Percentiles rank a stretch among this genome's conserved stretches.
Evolutionary conservation across 176 grass and related monocot species (phyloP).

Genomic region (Pontederia crassipes): DNA sequence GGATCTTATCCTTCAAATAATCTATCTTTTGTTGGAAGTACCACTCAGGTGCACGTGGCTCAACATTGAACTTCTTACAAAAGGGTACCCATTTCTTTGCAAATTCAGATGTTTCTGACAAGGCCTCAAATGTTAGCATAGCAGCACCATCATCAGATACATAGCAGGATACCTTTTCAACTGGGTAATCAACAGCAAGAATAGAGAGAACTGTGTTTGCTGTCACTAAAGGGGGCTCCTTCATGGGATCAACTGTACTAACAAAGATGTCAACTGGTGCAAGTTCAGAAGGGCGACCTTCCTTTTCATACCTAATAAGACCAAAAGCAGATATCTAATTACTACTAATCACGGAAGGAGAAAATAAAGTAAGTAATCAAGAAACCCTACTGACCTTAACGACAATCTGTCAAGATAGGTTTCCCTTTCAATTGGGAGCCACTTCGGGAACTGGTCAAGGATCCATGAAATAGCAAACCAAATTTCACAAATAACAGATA

Average conservation of each 20-base stretch:
- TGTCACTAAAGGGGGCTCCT: conserved; percentile 88
- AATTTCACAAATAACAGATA: conserved; percentile 96
- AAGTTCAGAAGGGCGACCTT: conserved; percentile 58
- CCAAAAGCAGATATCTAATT: background rate
- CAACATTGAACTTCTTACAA: conserved; percentile 70
- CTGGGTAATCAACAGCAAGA: conserved; percentile 75
- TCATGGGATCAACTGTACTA: conserved; percentile 82
- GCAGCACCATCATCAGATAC: conserved; percentile 98
- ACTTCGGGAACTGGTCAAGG: conserved; percentile 97
- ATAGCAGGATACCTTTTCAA: conserved; percentile 90
- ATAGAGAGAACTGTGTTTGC: conserved; percentile 95
- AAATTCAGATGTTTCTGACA: conserved; percentile 96
- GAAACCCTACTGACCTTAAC: conserved; percentile 51
- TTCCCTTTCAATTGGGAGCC: conserved; percentile 86
- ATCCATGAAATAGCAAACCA: conserved; percentile 97
- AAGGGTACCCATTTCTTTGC: conserved; percentile 97
- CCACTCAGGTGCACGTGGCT: conserved; percentile 77
- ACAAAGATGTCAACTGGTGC: conserved; percentile 77
- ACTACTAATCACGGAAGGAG: conserved; percentile 3
- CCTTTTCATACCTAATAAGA: conserved; percentile 77
- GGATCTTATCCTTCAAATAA: conserved; percentile 85
- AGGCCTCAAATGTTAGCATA: conserved; percentile 84
- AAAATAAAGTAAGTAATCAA: background rate
- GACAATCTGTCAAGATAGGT: conserved; percentile 86
- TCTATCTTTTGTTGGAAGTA: conserved; percentile 96